These are phyloP conservation scores for Benincasa hispida DNA, from an alignment of 306 rosid genomes.

Conservation along the genomic window DNA sequence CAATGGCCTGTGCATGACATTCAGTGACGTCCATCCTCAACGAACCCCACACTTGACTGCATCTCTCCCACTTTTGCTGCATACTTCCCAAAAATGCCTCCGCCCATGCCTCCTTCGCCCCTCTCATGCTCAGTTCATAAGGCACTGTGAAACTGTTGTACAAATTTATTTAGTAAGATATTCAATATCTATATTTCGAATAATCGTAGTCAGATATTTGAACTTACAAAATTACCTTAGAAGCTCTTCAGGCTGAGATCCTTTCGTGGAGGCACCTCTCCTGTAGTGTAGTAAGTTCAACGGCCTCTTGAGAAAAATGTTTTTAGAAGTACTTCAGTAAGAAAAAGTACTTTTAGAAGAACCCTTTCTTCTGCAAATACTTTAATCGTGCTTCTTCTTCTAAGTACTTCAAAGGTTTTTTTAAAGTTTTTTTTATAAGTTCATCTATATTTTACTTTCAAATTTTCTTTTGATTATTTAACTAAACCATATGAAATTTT, in stretches of 20 bases:
- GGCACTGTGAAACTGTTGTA: slow-evolving; percentile 68
- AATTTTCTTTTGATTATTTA: not conserved
- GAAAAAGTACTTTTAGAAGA: not conserved
- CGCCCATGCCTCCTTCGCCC: slow-evolving; percentile 67
- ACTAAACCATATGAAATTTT: not conserved
- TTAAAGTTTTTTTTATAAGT: not conserved
- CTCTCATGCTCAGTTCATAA: slow-evolving; percentile 59
- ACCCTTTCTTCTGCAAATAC: not conserved
- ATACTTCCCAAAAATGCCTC: slow-evolving; percentile 40
- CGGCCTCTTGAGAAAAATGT: not conserved
- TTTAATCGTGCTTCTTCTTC: not conserved
- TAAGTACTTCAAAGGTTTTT: not conserved
- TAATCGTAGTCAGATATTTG: not conserved
- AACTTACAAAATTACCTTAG: slow-evolving; percentile 43
- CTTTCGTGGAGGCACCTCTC: slow-evolving; percentile 31
- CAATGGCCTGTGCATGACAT: slow-evolving; percentile 67
- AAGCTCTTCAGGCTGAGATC: slow-evolving; percentile 53
- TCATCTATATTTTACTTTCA: not conserved
- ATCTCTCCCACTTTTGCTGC: slow-evolving; percentile 57
- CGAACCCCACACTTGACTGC: slow-evolving; percentile 54
- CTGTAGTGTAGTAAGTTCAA: slow-evolving; percentile 28
- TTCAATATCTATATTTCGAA: not conserved
- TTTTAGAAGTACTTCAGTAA: not conserved
- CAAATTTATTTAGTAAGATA: slow-evolving; percentile 7
- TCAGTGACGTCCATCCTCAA: slow-evolving; percentile 60